Base-by-base conservation (phyloP, 768 basidiomycete genomes). In the Hebeloma cylindrosporum region DNA sequence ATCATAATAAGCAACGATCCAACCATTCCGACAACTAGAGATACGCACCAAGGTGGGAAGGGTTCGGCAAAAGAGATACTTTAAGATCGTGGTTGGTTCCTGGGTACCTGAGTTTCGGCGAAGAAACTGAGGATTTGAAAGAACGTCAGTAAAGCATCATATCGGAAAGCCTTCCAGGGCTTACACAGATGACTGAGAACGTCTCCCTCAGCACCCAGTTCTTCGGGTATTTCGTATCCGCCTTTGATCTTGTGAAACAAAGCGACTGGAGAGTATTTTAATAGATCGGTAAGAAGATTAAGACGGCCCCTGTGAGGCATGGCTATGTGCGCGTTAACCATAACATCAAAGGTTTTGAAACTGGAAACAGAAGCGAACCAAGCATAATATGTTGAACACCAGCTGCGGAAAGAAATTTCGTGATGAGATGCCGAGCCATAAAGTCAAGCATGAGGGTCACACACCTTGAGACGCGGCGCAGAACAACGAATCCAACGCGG, bases 241-340 rank as follows among this genome's bases (percentile, higher is more conserved):
- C 91, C 90, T 59, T 82, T 89, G 47, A 93, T 85, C 68, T 95
- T 96, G 62, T 88, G 79, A 62, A 95, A 93, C 11, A 95, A 68
- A 0, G 83, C 79, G 2, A 79, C 72, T 5, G 84, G 78, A 0
- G 83, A 72, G 50, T 75, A 83, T 53, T 79, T 67, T 4, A 95
- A 70, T 3, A 95, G 71, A 38, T 85, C 88, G 0, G 88, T 86
- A 10, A 96, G 76, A 9, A 95, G 70, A 50, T 94, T 93, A 5
- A 95, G 75, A 2, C 93, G 80, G 11, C 93, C 92, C 32, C 92
- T 77, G 58, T 93, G 92, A 0, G 92, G 88, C 86, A 93, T 90
- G 16, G 82, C 88, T 70, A 38, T 7, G 34, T 5, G 6, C 5
- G 16, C 33, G 10, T 16, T 43, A 1, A 25, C 8, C 14, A n/a